A percentile compares a stretch with the other conserved stretches of the same genome.
Conservation (phyloP, 768 basidiomycete genomes). For the Lactarius vividus region DNA sequence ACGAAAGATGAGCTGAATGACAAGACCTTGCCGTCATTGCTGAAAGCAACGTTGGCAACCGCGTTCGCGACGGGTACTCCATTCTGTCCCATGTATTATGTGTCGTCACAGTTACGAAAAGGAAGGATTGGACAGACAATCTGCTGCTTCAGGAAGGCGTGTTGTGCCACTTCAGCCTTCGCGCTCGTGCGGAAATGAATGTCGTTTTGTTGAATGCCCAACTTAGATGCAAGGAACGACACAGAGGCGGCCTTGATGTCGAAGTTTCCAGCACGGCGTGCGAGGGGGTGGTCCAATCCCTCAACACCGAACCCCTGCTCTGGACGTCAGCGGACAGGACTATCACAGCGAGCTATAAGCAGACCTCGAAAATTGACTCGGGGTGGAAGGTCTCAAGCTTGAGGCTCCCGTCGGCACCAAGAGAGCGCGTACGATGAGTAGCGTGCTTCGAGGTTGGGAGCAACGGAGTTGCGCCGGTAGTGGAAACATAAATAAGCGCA, state of each 20-base stretch:
- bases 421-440: constrained; percentile 29
- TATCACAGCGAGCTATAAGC: background rate
- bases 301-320: constrained; percentile 30
- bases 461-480: constrained; percentile 28
- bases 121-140: constrained; percentile 19
- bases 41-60: constrained; percentile 46
- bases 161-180: constrained; percentile 22
- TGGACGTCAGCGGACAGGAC: background rate
- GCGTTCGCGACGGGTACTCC: constrained; percentile 40
- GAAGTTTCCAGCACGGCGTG: constrained; percentile 27
- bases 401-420: constrained; percentile 23
- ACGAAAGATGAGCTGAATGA: constrained; percentile 49
- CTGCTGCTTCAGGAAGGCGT: constrained; percentile 31
- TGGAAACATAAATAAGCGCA: constrained; percentile 29
- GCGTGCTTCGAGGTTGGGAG: constrained; percentile 27
- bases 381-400: constrained; percentile 32
- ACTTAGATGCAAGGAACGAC: constrained; percentile 30
- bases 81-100: constrained; percentile 27
- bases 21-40: constrained; percentile 40
- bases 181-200: constrained; percentile 28
- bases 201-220: constrained; percentile 25
- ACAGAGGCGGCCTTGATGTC: constrained; percentile 30
- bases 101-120: background rate
- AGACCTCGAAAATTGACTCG: constrained; percentile 32
- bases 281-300: constrained; percentile 31